Evolutionary conservation across 768 basidiomycete genomes (phyloP).

Genomic region (Termitomyces sp.): DNA sequence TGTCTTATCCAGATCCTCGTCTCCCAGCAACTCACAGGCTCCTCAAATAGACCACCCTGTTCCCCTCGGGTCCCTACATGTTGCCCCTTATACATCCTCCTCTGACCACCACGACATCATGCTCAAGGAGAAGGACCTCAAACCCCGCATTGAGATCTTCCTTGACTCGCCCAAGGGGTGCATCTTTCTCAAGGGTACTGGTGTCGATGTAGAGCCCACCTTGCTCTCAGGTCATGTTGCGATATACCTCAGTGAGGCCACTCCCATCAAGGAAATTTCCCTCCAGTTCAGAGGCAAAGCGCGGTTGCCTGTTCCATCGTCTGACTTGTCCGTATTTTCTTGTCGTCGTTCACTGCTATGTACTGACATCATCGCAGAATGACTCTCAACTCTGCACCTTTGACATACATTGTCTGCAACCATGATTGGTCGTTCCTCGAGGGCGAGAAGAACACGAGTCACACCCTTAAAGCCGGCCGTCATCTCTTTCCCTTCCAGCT

Average conservation of each 20-base stretch:
- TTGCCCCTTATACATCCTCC: slow-evolving; percentile 1
- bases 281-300: slow-evolving; percentile 84
- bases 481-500: slow-evolving; percentile 93
- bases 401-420: slow-evolving; percentile 62
- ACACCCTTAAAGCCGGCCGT: slow-evolving; percentile 93
- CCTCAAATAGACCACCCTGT: slow-evolving; percentile 12
- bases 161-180: slow-evolving; percentile 53
- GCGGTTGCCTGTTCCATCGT: slow-evolving; percentile 50
- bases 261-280: slow-evolving; percentile 78
- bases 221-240: slow-evolving; percentile 77
- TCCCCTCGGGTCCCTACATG: background rate
- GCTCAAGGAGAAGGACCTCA: slow-evolving; percentile 37
- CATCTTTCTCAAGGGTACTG: slow-evolving; percentile 71
- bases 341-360: slow-evolving; percentile 3
- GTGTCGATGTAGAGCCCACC: slow-evolving; percentile 78
- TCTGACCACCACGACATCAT: slow-evolving; percentile 26
- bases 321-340: slow-evolving; percentile 50
- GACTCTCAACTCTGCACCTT: slow-evolving; percentile 36
- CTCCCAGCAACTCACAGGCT: slow-evolving; percentile 1
- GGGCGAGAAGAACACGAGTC: slow-evolving; percentile 68
- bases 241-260: slow-evolving; percentile 75
- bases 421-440: slow-evolving; percentile 95
- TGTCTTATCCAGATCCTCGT: slow-evolving; percentile 16
- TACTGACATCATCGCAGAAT: slow-evolving; percentile 23
- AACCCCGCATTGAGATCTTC: slow-evolving; percentile 64